Evolutionary conservation across 768 basidiomycete genomes (phyloP).

Genomic region (Tylopilus felleus): DNA sequence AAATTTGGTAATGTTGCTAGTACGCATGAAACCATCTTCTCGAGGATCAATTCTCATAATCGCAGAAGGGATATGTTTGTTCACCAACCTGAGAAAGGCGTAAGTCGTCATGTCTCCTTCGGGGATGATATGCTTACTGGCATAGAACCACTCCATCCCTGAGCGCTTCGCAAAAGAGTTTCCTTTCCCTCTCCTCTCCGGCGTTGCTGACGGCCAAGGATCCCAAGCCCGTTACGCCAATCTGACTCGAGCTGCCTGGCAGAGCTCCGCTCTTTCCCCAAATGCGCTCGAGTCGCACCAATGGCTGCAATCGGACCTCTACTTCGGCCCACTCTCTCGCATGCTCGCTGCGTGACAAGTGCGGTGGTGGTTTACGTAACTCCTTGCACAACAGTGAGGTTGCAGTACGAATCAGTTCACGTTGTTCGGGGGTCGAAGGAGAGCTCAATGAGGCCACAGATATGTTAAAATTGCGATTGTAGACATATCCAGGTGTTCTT

Average conservation of each 20-base stretch:
- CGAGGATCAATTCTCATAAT: slow-evolving; percentile 62
- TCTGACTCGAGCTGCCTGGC: slow-evolving; percentile 41
- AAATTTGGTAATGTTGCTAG: slow-evolving; percentile 74
- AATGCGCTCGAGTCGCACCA: slow-evolving; percentile 68
- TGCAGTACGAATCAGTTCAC: slow-evolving; percentile 67
- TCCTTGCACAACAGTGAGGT: slow-evolving; percentile 64
- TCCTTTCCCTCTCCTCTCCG: slow-evolving; percentile 75
- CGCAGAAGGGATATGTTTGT: slow-evolving; percentile 64
- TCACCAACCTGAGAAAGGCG: slow-evolving; percentile 57
- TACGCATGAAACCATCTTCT: slow-evolving; percentile 62
- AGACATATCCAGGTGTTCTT: slow-evolving; percentile 39
- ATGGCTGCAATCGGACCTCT: slow-evolving; percentile 56
- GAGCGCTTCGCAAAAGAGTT: slow-evolving; percentile 69
- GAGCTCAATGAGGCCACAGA: slow-evolving; percentile 55
- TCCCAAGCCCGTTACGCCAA: slow-evolving; percentile 27
- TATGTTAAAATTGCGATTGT: slow-evolving; percentile 55
- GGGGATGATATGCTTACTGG: slow-evolving; percentile 59
- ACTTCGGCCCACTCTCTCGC: slow-evolving; percentile 71
- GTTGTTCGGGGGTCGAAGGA: slow-evolving; percentile 52
- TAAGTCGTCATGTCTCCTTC: slow-evolving; percentile 6
- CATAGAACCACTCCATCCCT: slow-evolving; percentile 86
- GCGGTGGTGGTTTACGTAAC: slow-evolving; percentile 56
- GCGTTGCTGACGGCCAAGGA: slow-evolving; percentile 41
- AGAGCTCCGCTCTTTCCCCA: slow-evolving; percentile 65
- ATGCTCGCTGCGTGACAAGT: slow-evolving; percentile 50